Evolutionary conservation across 164 flowering plant genomes (phyloP).

Genomic region (Vitis riparia): DNA sequence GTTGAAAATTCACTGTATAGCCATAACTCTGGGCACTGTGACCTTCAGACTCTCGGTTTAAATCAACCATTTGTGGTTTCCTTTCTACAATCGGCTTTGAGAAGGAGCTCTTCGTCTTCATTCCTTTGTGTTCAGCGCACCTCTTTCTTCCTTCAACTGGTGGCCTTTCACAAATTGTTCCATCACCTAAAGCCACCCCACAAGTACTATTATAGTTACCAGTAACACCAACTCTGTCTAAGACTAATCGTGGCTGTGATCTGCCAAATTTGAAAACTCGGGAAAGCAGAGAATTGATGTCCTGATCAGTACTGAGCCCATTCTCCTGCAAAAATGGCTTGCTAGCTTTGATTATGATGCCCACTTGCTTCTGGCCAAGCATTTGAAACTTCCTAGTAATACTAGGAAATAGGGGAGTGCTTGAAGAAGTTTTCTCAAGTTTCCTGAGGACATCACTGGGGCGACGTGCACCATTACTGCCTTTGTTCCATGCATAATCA

Average conservation of each 20-base stretch:
- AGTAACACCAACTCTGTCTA: constrained; percentile 8
- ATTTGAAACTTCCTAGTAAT: constrained; percentile 31
- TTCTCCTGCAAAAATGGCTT: constrained; percentile 11
- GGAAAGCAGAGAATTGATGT: constrained; percentile 16
- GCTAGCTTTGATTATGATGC: constrained; percentile 49
- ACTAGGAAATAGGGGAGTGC: constrained; percentile 15
- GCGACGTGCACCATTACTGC: constrained; percentile 65
- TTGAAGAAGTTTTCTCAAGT: constrained; percentile 39
- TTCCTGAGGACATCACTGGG: constrained; percentile 53
- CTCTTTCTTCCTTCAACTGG: too few relatives aligned
- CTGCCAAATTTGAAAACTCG: constrained; percentile 47
- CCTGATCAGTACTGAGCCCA: constrained; percentile 5
- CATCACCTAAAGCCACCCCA: constrained; percentile 41
- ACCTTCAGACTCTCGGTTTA: too few relatives aligned
- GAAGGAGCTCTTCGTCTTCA: too few relatives aligned
- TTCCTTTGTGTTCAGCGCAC: too few relatives aligned
- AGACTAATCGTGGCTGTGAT: constrained; percentile 45
- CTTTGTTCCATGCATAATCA: constrained; percentile 91
- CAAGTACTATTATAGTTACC: constrained; percentile 24
- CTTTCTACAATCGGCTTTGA: too few relatives aligned
- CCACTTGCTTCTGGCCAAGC: constrained; percentile 41
- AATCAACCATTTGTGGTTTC: not conserved
- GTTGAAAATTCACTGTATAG: too few relatives aligned
- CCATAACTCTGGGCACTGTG: too few relatives aligned
- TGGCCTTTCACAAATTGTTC: not conserved